Conservation (phyloP, 1,284 basidiomycete genomes). For the Gymnopus androsaceus region DNA sequence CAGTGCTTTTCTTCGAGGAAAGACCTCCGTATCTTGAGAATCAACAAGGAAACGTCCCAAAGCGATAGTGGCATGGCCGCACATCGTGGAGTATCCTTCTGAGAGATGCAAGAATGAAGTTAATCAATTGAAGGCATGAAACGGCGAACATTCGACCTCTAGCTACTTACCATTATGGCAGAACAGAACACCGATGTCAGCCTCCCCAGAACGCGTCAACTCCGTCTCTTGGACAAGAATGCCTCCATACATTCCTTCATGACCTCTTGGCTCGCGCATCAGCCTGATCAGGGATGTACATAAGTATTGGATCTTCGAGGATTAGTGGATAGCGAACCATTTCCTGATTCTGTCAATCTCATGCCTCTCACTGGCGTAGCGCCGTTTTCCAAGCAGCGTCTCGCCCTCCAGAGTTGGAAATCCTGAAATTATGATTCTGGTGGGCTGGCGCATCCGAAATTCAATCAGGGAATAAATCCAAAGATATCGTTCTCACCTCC, state of each 20-base stretch:
- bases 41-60: conserved; percentile 45
- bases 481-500: conserved; percentile 30
- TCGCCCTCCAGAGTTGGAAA: conserved; percentile 34
- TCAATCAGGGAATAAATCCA: conserved; percentile 2
- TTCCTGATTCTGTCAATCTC: neutral
- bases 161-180: conserved; percentile 42
- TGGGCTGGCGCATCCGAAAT: conserved; percentile 34
- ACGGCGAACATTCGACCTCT: neutral
- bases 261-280: conserved; percentile 46
- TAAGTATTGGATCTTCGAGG: neutral
- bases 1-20: conserved; percentile 24
- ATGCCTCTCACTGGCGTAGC: conserved; percentile 26
- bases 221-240: conserved; percentile 42
- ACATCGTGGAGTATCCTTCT: conserved; percentile 53
- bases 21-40: conserved; percentile 33
- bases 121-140: neutral
- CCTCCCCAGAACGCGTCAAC: conserved; percentile 35
- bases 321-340: neutral
- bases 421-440: conserved; percentile 39
- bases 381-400: conserved; percentile 38
- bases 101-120: neutral
- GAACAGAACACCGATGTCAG: conserved; percentile 47
- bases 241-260: conserved; percentile 50
- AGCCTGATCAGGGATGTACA: conserved; percentile 23
- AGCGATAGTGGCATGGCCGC: conserved; percentile 49